phyloP scores from a whole-genome alignment of 176 grass and related monocot species.

The Avena sativa region DNA sequence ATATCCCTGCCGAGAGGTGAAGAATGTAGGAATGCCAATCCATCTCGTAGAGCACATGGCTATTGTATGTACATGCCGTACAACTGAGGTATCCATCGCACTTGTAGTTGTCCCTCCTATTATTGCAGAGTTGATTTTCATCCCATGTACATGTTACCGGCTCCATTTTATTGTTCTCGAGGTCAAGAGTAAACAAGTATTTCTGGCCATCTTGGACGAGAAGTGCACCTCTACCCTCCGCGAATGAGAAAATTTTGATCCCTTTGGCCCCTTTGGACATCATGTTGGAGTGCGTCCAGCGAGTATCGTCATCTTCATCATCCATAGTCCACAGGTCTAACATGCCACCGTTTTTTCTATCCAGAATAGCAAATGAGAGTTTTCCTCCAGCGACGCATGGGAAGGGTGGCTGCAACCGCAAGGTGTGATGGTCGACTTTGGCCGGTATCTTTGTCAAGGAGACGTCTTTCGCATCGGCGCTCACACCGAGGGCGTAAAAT shows the following conservation, averaged over 20 bases:
- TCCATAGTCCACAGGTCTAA: not conserved
- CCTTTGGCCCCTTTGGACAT: not conserved
- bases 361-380: not conserved
- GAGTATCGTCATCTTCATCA: not conserved
- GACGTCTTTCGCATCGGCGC: no score
- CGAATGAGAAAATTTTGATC: not conserved
- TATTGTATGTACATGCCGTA: not conserved
- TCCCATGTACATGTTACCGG: not conserved
- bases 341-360: not conserved
- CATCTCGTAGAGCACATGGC: not conserved
- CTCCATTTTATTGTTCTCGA: not conserved
- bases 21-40: not conserved
- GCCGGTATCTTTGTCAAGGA: not conserved
- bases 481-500: not conserved
- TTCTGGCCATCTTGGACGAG: not conserved
- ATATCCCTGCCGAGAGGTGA: not conserved
- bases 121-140: no score
- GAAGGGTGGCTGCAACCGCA: not conserved
- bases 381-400: not conserved
- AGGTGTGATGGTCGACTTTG: not conserved
- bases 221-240: not conserved
- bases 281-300: not conserved
- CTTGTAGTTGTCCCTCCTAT: not conserved
- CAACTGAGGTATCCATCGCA: not conserved
- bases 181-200: not conserved